Percentiles rank a stretch among this genome's conserved stretches.
These are phyloP conservation scores for Hirsutella rhossiliensis DNA, from an alignment of 2,329 filamentous ascomycete species.

Conservation along the genomic window DNA sequence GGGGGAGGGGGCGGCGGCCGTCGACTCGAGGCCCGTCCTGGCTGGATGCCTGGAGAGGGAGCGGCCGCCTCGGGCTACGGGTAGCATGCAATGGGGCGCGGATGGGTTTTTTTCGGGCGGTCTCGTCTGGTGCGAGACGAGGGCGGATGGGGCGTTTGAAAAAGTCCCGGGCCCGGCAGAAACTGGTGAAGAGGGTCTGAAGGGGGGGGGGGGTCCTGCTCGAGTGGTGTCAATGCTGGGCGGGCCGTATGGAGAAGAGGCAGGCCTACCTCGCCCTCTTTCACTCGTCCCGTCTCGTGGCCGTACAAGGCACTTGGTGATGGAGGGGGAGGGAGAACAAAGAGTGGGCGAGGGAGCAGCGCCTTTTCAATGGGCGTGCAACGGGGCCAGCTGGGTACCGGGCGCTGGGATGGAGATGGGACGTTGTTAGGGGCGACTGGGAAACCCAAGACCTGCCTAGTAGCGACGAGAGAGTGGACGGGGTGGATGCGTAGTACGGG, in stretches of 20 bases:
- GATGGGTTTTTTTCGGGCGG: too few relatives aligned
- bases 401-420: constrained; percentile 13
- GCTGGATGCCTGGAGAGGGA: not conserved
- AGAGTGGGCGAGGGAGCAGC: constrained; percentile 21
- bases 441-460: constrained; percentile 3
- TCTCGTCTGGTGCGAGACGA: too few relatives aligned
- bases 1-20: not conserved
- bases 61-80: not conserved
- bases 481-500: not conserved
- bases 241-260: not conserved
- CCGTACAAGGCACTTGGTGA: constrained; percentile 2
- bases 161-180: not conserved
- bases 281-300: constrained; percentile 6
- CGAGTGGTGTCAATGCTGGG: not conserved
- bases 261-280: constrained; percentile 1
- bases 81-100: not conserved
- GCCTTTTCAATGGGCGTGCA: constrained; percentile 27
- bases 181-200: not conserved
- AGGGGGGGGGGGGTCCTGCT: not conserved
- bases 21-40: not conserved
- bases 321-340: not conserved
- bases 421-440: constrained; percentile 19
- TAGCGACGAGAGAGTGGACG: not conserved
- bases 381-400: constrained; percentile 9
- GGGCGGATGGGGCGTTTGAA: not conserved